These are phyloP conservation scores for Dioszegia crocea DNA, from an alignment of 768 basidiomycete genomes.

Conservation along the genomic window DNA sequence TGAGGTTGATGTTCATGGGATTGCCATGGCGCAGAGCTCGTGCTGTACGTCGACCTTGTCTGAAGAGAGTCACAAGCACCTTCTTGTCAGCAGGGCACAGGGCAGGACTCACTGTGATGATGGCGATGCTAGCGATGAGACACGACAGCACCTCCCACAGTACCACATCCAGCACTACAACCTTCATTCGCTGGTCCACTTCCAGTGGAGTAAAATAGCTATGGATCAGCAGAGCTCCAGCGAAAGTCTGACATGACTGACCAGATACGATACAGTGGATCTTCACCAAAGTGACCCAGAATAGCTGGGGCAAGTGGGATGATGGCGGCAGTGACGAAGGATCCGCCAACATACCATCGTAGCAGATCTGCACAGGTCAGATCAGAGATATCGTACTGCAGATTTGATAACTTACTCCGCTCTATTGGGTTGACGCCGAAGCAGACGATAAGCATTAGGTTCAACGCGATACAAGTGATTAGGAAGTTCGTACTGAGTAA, in stretches of 20 bases:
- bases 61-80: slow-evolving; percentile 7
- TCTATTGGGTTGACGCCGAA: slow-evolving; percentile 27
- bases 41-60: neutral
- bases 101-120: slow-evolving; percentile 7
- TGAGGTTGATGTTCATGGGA: neutral
- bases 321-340: slow-evolving; percentile 13
- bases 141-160: slow-evolving; percentile 24
- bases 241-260: slow-evolving; percentile 4
- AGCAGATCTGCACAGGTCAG: slow-evolving; percentile 17
- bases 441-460: slow-evolving; percentile 31
- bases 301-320: slow-evolving; percentile 24
- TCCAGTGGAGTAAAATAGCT: slow-evolving; percentile 2
- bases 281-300: slow-evolving; percentile 21
- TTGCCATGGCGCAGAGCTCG: slow-evolving; percentile 1
- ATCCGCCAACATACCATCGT: slow-evolving; percentile 26
- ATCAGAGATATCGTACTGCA: too few relatives aligned
- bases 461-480: slow-evolving; percentile 30
- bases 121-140: slow-evolving; percentile 12
- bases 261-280: slow-evolving; percentile 21
- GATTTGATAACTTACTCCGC: slow-evolving; percentile 4
- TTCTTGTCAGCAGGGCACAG: neutral
- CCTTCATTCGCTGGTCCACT: neutral
- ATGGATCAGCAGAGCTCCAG: neutral
- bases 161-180: slow-evolving; percentile 13
- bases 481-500: slow-evolving; percentile 22